Base-by-base conservation (phyloP, 106 monocot genomes). In the Platanthera guangdongensis region DNA sequence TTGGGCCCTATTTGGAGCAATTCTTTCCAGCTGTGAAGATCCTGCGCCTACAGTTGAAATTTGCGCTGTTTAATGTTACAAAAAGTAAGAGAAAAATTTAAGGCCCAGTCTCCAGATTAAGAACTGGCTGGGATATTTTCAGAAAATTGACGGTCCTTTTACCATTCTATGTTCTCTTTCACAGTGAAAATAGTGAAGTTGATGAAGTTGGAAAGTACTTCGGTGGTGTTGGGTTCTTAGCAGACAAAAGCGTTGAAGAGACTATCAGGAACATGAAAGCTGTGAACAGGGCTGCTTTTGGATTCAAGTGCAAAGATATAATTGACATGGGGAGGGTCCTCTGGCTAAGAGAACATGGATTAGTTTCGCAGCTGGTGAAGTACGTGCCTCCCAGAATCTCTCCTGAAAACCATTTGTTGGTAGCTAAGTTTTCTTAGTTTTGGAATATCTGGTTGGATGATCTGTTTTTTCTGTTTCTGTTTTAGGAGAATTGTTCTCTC, bases 291-390 rank as follows among this genome's bases (percentile, higher is more conserved):
- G 83, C 89, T 75, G 28, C 18, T 6, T 57, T 99, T 7, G 91
- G 91, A 51, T 88, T 94, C 68, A 85, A 88, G 74, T 99, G 97
- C 84, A 99, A 99, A 84, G 94, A 94, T 54, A 92, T 99, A 10
- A 92, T 99, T 21, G 97, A 99, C 68, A 69, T 83, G 1, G 94
- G 97, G 16, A 80, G 94, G 78, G 50, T 92, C 32, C 12, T 85
- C 67, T 92, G 87, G 87, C 78, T 99, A 52, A 86, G 85, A 64
- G 89, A 86, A 8, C 83, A 85, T 46, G 85, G 85, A 10, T 75
- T 86, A 3, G 77, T 77, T 50, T 89, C 89, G 50, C 70, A 82
- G 30, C 76, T 94, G 51, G 85, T 94, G 9, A 99, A 89, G 73
- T 99, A 99, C 76, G 89, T 94, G 15, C 77, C 89, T 9, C 54